Conservation (phyloP, 768 basidiomycete species). For the Cantharellus anzutake region DNA sequence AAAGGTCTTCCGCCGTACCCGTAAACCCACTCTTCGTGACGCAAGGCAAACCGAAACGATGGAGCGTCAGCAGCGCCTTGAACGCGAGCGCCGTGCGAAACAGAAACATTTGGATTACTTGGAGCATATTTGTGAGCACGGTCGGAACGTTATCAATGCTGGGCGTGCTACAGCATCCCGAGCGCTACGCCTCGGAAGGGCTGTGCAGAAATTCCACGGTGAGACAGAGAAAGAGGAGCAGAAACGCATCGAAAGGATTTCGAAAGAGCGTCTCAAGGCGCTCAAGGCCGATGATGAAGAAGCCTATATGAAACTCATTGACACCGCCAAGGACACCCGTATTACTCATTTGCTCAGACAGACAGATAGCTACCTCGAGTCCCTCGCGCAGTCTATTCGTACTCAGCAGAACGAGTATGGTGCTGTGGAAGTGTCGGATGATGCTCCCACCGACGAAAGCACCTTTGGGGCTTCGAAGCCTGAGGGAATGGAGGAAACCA, state of each 20-base stretch:
- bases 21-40: conserved; percentile 76
- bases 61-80: conserved; percentile 79
- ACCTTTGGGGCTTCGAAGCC: conserved; percentile 74
- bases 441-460: conserved; percentile 62
- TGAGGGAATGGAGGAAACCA: conserved; percentile 32
- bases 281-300: conserved; percentile 97
- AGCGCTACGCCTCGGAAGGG: conserved; percentile 41
- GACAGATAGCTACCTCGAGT: conserved; percentile 89
- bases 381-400: conserved; percentile 80
- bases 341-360: conserved; percentile 91
- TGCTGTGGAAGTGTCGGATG: conserved; percentile 36
- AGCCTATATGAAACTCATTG: conserved; percentile 97
- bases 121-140: conserved; percentile 67
- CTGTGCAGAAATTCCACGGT: conserved; percentile 67
- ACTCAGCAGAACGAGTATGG: conserved; percentile 65
- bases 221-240: conserved; percentile 96
- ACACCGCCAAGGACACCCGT: conserved; percentile 96
- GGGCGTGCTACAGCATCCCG: conserved; percentile 43
- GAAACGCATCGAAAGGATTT: conserved; percentile 85
- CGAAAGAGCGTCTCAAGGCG: conserved; percentile 95
- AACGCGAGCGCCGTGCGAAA: conserved; percentile 87
- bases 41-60: conserved; percentile 75
- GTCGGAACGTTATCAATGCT: conserved; percentile 43
- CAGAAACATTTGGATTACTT: conserved; percentile 94
- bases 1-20: conserved; percentile 68